phyloP scores from a whole-genome alignment of 2,329 filamentous ascomycete genomes.

The Torrubiella hemipterigena region DNA sequence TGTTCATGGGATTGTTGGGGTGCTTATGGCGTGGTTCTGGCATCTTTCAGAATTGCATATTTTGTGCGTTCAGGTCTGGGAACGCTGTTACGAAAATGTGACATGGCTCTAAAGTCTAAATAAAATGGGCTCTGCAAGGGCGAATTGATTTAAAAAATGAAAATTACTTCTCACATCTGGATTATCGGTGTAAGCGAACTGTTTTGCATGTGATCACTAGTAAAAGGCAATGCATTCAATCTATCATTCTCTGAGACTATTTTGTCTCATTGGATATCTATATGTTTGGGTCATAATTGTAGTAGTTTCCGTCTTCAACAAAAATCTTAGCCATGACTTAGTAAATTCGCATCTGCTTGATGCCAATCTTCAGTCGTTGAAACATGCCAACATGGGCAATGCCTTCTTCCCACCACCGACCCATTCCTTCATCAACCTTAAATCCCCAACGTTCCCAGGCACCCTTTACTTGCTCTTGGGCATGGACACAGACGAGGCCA shows the following conservation, averaged over 20 bases:
- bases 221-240: no score
- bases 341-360: conserved; percentile 15
- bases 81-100: conserved; percentile 32
- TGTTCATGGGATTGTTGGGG: conserved; percentile 19
- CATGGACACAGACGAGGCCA: conserved; percentile 69
- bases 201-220: no score
- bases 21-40: conserved; percentile 32
- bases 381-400: conserved; percentile 84
- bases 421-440: conserved; percentile 57
- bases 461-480: conserved; percentile 52
- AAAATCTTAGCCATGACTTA: no score
- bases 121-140: conserved; percentile 24
- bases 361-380: conserved; percentile 26
- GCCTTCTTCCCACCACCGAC: conserved; percentile 71
- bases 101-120: conserved; percentile 29
- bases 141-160: conserved; percentile 5
- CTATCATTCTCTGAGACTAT: no score
- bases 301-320: no score
- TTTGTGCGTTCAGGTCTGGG: conserved; percentile 32
- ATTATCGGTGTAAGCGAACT: no score
- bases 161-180: no score
- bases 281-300: no score
- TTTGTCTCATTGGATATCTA: no score
- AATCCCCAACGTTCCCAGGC: conserved; percentile 68
- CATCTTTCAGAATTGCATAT: conserved; percentile 34